phyloP scores from a whole-genome alignment of 805 yeast genomes.

The Metschnikowia amazonensis region DNA sequence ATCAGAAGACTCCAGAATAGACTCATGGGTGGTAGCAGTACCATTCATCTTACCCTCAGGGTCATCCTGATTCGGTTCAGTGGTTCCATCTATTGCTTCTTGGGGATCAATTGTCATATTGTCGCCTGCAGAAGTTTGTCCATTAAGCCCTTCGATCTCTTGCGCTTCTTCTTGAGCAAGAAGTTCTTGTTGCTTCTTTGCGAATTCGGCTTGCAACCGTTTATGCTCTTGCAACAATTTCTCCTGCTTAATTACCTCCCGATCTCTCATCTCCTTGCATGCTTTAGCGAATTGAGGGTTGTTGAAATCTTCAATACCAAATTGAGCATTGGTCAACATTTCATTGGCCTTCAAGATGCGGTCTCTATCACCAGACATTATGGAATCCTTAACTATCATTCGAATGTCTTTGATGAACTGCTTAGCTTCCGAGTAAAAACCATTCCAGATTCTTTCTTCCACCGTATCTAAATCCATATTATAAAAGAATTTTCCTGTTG shows the following conservation, averaged over 20 bases:
- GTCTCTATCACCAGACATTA: constrained; percentile 76
- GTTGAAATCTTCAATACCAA: constrained; percentile 87
- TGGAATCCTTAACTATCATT: constrained; percentile 76
- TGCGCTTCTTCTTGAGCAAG: constrained; percentile 2
- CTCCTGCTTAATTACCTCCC: constrained; percentile 58
- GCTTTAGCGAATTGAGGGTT: constrained; percentile 67
- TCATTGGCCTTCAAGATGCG: constrained; percentile 79
- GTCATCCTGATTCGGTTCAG: background rate
- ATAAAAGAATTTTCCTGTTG: constrained; percentile 66
- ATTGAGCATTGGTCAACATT: constrained; percentile 94
- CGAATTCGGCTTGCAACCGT: constrained; percentile 25
- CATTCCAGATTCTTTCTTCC: constrained; percentile 96
- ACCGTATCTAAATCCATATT: constrained; percentile 93
- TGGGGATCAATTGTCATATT: background rate
- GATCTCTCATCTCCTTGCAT: constrained; percentile 65
- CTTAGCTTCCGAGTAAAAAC: constrained; percentile 86
- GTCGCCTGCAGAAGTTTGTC: background rate
- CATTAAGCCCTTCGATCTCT: background rate
- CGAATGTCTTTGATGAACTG: constrained; percentile 84
- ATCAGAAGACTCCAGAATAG: background rate
- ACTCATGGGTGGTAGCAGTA: background rate
- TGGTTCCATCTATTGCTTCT: background rate
- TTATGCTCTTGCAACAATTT: constrained; percentile 38
- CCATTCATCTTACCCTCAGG: background rate
- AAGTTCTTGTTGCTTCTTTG: constrained; percentile 14